Conservation (phyloP, 179 eudicot genomes). For the Sideroxylon spinosum region DNA sequence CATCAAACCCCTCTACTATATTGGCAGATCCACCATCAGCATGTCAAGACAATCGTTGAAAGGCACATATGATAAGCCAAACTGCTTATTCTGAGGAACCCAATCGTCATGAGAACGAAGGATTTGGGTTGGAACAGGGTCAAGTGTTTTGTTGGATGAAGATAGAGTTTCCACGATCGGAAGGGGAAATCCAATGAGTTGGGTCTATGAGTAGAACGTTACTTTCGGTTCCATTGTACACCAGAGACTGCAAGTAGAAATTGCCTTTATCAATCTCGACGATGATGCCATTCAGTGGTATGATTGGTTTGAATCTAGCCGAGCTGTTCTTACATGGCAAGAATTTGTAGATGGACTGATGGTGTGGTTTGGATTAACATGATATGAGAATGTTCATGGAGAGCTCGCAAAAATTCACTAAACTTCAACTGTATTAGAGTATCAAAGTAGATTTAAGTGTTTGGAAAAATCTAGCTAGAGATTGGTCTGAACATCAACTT, state of each 20-base stretch:
- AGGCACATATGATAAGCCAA: too few relatives aligned
- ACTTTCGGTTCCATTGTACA: too few relatives aligned
- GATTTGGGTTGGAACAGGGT: too few relatives aligned
- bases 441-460: not conserved
- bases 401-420: not conserved
- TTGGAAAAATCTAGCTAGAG: not conserved
- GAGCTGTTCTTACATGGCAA: not conserved
- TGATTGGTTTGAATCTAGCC: not conserved
- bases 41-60: too few relatives aligned
- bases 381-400: conserved; percentile 5
- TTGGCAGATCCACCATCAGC: too few relatives aligned
- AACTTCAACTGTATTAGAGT: not conserved
- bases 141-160: too few relatives aligned
- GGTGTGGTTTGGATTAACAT: not conserved
- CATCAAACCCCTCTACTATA: too few relatives aligned
- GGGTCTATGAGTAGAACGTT: too few relatives aligned
- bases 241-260: not conserved
- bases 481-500: not conserved
- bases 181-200: too few relatives aligned
- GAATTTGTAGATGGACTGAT: not conserved
- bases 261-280: conserved; percentile 5
- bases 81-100: too few relatives aligned
- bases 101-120: too few relatives aligned
- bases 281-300: not conserved
- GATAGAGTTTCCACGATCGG: too few relatives aligned